Conservation (phyloP, 768 basidiomycete species). For the Lyophyllum shimeji region DNA sequence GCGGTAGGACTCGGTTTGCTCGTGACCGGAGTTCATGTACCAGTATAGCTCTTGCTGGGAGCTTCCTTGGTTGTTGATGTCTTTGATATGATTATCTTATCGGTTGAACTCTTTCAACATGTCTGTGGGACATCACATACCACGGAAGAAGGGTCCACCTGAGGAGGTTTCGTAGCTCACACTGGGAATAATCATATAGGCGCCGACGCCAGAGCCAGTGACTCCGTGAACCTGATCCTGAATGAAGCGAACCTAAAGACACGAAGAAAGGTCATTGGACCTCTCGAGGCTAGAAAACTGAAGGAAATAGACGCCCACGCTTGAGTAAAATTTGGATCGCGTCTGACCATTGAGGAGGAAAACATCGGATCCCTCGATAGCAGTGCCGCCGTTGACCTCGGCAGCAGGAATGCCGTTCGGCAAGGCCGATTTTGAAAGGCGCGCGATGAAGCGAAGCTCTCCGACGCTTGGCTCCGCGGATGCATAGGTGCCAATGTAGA, state of each 20-base stretch:
- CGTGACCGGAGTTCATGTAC: constrained; percentile 49
- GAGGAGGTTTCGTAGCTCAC: constrained; percentile 46
- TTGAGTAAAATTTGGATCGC: constrained; percentile 49
- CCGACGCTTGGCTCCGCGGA: constrained; percentile 47
- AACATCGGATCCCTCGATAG: constrained; percentile 49
- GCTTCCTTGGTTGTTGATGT: constrained; percentile 47
- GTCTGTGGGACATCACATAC: constrained; percentile 17
- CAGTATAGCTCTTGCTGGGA: constrained; percentile 49
- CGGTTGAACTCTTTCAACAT: background rate
- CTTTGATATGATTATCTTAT: constrained; percentile 17
- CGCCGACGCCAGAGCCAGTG: constrained; percentile 43
- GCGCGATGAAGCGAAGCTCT: constrained; percentile 48
- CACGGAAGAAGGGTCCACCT: constrained; percentile 51
- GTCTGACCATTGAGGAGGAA: constrained; percentile 44
- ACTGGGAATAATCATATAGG: constrained; percentile 45
- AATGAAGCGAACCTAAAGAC: constrained; percentile 42
- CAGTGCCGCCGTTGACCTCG: constrained; percentile 40
- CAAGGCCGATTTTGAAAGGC: constrained; percentile 38
- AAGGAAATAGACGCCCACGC: constrained; percentile 28
- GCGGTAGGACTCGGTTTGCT: constrained; percentile 43
- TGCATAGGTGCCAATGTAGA: constrained; percentile 46
- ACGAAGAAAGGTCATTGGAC: background rate
- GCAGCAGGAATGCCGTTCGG: constrained; percentile 38
- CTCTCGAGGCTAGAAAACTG: background rate
- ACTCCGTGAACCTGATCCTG: constrained; percentile 51